A percentile compares a stretch with the other conserved stretches of the same genome.
phyloP scores from a whole-genome alignment of 2,329 filamentous ascomycete genomes.

The Colletotrichum chrysophilum region DNA sequence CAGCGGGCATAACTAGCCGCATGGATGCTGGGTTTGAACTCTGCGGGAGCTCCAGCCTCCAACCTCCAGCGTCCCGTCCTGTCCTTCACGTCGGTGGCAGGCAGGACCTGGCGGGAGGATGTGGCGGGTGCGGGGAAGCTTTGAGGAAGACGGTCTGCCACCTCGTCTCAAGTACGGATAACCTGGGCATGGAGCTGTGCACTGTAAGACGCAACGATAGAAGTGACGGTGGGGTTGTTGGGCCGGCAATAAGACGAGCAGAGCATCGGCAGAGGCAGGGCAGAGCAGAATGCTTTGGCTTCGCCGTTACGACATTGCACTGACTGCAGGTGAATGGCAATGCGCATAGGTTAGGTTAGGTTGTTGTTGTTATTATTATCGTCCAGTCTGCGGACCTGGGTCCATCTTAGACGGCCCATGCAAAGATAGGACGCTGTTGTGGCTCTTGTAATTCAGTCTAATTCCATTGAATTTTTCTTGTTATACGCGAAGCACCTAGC shows the following conservation, averaged over 20 bases:
- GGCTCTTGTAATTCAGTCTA: neutral
- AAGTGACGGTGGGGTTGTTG: neutral
- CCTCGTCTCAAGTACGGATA: neutral
- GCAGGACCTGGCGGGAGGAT: neutral
- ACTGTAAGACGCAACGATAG: neutral
- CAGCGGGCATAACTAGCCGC: neutral
- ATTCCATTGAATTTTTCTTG: neutral
- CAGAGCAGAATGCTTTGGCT: neutral
- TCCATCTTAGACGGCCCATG: neutral
- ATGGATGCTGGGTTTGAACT: neutral
- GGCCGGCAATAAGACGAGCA: neutral
- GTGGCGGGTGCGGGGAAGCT: conserved; percentile 10
- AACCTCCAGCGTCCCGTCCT: neutral
- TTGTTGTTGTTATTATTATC: neutral
- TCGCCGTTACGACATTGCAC: neutral
- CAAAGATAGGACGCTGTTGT: neutral
- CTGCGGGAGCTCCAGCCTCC: neutral
- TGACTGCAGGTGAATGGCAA: neutral
- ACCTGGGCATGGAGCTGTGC: neutral
- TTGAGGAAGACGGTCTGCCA: neutral
- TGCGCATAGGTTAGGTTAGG: neutral
- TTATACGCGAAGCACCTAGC: neutral
- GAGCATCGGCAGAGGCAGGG: neutral
- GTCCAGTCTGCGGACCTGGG: neutral
- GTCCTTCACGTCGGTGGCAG: neutral